Evolutionary conservation across 805 yeast species (phyloP), one percentile per base, ranked within the genome.

Genomic region (Suhomyces sp.): DNA sequence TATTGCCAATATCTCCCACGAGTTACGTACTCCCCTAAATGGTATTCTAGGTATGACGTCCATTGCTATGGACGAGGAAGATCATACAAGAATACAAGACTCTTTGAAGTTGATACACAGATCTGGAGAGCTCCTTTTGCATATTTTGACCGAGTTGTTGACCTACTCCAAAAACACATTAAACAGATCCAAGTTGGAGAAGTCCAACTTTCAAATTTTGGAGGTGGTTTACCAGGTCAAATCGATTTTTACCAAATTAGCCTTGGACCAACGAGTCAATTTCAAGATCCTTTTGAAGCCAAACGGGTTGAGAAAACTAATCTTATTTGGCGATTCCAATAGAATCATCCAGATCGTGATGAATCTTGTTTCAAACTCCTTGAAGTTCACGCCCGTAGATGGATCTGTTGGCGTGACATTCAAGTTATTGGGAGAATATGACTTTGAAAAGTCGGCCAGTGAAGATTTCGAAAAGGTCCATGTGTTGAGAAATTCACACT

Each of bases 11-110:
- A 91, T 90, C 15, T 89, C 97, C 0, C 97, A 90, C 67, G 99
- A 94, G 72, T 76, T 94, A 63, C 81, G 98, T 60, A 94, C 98
- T 0, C 99, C 99, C 1, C 75, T 94, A 55, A 94, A 94, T 67
- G 99, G 99, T 65, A 94, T 94, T 41, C 73, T 94, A 50, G 98
- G 98, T 56, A 89, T 93, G 92, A 89, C 97, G 0, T 87, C 96
- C 2, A 87, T 93, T 51, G 92, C 97, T 5, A 84, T 91, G 88
- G 94, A 88, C 19, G 98, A 94, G 65, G 76, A 76, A 25, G 93
- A 89, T 58, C 76, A 77, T 4, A 68, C 75, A 12, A 83, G 84
- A 57, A 84, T 91, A 12, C 86, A 87, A 60, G 85, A 85, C 46
- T 85, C 92, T 15, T 72, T 92, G 59, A 87, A 87, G 56, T 79